Conservation (phyloP, 2,329 filamentous ascomycete genomes). For the Akanthomyces muscarius region DNA sequence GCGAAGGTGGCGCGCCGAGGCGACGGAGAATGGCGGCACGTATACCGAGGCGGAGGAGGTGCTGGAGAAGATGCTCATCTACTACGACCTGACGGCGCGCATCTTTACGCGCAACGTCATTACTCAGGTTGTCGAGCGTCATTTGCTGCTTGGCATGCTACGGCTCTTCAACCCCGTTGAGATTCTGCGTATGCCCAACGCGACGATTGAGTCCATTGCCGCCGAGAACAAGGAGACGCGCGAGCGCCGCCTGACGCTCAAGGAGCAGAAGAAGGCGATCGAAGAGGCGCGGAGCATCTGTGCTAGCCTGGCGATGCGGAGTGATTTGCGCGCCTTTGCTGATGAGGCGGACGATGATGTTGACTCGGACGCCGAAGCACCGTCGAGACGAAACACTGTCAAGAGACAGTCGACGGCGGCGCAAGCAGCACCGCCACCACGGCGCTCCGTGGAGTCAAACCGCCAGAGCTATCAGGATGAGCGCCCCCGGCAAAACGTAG, state of each 20-base stretch:
- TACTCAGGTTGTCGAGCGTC: constrained; percentile 49
- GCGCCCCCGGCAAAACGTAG: constrained; percentile 14
- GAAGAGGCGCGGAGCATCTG: constrained; percentile 32
- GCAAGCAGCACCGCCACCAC: constrained; percentile 8
- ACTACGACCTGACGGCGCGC: constrained; percentile 50
- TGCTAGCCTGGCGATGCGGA: constrained; percentile 48
- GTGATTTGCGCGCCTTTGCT: constrained; percentile 41
- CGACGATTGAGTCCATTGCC: constrained; percentile 46
- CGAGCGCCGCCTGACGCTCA: constrained; percentile 44
- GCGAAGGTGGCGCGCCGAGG: constrained; percentile 42
- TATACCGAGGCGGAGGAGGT: constrained; percentile 51
- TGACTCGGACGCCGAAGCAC: constrained; percentile 30
- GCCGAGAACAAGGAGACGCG: constrained; percentile 52
- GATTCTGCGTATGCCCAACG: constrained; percentile 43
- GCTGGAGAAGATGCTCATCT: constrained; percentile 53
- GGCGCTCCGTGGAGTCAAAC: constrained; percentile 20
- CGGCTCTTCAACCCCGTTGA: constrained; percentile 50
- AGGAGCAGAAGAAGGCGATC: constrained; percentile 27
- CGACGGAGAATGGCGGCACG: constrained; percentile 40
- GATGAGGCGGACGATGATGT: constrained; percentile 34
- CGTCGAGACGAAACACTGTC: constrained; percentile 17
- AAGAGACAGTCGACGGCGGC: constrained; percentile 15
- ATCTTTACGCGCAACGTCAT: constrained; percentile 51
- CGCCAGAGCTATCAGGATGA: constrained; percentile 25
- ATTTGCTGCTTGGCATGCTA: constrained; percentile 49